These are phyloP conservation scores for Chaetomiaceae sp. DNA, from an alignment of 2,329 filamentous ascomycete species.

Conservation along the genomic window DNA sequence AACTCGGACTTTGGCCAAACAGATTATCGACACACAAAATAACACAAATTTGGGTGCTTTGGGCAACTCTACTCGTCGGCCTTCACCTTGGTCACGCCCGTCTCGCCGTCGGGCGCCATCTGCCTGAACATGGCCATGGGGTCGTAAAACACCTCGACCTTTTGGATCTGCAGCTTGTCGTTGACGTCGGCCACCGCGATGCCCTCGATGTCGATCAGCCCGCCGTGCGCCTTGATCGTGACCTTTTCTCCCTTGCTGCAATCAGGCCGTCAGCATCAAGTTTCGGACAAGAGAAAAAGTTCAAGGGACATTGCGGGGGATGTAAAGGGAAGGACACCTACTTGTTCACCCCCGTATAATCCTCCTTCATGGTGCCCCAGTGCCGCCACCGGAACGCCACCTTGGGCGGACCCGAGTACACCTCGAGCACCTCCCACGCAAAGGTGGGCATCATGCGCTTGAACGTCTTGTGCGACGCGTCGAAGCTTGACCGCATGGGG, in stretches of 20 bases:
- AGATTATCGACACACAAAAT: too few species aligned
- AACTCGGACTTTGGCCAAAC: too few species aligned
- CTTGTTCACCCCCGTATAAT: conserved; percentile 62
- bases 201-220: conserved; percentile 58
- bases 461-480: conserved; percentile 63
- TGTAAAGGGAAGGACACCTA: too few species aligned
- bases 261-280: neutral
- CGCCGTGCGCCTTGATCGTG: conserved; percentile 55
- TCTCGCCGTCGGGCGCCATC: conserved; percentile 38
- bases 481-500: conserved; percentile 56
- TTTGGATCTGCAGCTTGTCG: conserved; percentile 52
- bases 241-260: conserved; percentile 58
- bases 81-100: conserved; percentile 17
- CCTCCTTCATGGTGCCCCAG: conserved; percentile 62
- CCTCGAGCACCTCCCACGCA: conserved; percentile 65
- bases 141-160: conserved; percentile 61
- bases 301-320: too few species aligned
- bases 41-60: too few species aligned
- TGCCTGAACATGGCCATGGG: conserved; percentile 63
- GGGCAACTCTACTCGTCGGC: neutral
- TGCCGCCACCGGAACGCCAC: conserved; percentile 64
- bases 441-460: conserved; percentile 70
- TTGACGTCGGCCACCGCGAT: conserved; percentile 59
- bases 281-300: too few species aligned
- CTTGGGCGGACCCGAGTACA: conserved; percentile 59